Evolutionary conservation across 768 basidiomycete genomes (phyloP).

Genomic region (Tulasnella sp.): DNA sequence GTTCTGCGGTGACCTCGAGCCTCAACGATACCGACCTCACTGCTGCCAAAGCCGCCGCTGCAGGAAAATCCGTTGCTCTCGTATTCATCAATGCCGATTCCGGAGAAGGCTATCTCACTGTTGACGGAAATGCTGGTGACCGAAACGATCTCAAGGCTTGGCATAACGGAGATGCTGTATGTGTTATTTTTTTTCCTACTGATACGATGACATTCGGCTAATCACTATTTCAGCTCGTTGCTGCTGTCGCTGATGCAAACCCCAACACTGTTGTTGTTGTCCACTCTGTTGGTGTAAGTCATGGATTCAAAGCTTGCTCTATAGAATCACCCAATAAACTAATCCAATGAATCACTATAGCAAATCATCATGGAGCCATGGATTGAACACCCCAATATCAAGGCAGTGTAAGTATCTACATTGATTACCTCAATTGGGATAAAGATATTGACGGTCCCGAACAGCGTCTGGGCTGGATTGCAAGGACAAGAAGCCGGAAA

Average conservation of each 20-base stretch:
- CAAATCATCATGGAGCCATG: slow-evolving; percentile 15
- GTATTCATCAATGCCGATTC: slow-evolving; percentile 23
- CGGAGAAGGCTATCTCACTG: slow-evolving; percentile 36
- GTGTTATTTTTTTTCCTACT: neutral
- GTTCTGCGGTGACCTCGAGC: neutral
- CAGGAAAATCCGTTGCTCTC: slow-evolving; percentile 18
- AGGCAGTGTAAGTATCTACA: slow-evolving; percentile 2
- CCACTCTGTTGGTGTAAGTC: slow-evolving; percentile 19
- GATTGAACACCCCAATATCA: slow-evolving; percentile 15
- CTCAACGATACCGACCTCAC: slow-evolving; percentile 6
- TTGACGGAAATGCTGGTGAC: slow-evolving; percentile 24
- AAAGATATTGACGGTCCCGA: neutral
- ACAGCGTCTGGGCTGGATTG: slow-evolving; percentile 7
- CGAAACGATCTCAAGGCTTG: slow-evolving; percentile 27
- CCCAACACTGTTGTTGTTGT: slow-evolving; percentile 28
- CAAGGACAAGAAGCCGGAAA: slow-evolving; percentile 22
- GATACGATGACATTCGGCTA: neutral
- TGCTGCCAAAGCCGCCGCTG: slow-evolving; percentile 15
- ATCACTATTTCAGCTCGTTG: slow-evolving; percentile 21
- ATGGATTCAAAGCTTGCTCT: neutral
- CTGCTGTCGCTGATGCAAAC: slow-evolving; percentile 25
- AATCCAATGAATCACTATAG: no score
- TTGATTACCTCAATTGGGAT: no score
- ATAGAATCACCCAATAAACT: no score
- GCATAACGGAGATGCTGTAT: slow-evolving; percentile 25